Evolutionary conservation across 1,284 basidiomycete species (phyloP).

Genomic region (Trametes pubescens): DNA sequence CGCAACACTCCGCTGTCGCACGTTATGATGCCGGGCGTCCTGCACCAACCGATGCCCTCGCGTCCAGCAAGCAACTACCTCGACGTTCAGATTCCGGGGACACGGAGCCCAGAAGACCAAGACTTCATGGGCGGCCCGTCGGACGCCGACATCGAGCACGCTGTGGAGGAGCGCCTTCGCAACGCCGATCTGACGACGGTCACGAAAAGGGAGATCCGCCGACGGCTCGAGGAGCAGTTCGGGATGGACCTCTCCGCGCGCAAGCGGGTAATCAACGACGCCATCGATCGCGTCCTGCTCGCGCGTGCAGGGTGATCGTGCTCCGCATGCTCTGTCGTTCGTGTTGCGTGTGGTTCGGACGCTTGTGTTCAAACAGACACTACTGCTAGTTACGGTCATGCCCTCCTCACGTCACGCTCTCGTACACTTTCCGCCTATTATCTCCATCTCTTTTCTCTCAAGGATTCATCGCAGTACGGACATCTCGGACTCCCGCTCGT

Average conservation of each 20-base stretch:
- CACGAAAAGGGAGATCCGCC: constrained; percentile 89
- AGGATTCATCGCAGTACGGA: constrained; percentile 30
- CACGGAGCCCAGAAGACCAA: constrained; percentile 60
- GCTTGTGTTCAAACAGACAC: constrained; percentile 15
- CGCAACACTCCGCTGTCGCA: constrained; percentile 69
- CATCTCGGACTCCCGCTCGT: constrained; percentile 26
- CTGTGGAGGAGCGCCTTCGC: constrained; percentile 75
- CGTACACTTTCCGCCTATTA: constrained; percentile 17
- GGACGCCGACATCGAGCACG: constrained; percentile 76
- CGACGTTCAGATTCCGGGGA: constrained; percentile 67
- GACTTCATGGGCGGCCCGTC: constrained; percentile 59
- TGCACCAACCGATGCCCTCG: constrained; percentile 64
- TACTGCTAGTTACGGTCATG: constrained; percentile 15
- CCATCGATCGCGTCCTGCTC: constrained; percentile 71
- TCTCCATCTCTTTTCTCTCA: constrained; percentile 19
- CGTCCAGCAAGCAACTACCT: constrained; percentile 79
- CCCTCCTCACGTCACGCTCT: constrained; percentile 5
- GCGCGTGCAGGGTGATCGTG: constrained; percentile 40
- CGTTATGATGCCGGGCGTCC: constrained; percentile 32
- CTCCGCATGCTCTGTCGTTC: background rate
- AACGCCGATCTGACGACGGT: constrained; percentile 86
- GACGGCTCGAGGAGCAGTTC: constrained; percentile 81
- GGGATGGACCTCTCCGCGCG: constrained; percentile 73
- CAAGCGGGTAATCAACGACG: constrained; percentile 74
- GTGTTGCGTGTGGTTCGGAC: constrained; percentile 12